phyloP scores from a whole-genome alignment of 257 asterid species.

The Solanum sitiens region DNA sequence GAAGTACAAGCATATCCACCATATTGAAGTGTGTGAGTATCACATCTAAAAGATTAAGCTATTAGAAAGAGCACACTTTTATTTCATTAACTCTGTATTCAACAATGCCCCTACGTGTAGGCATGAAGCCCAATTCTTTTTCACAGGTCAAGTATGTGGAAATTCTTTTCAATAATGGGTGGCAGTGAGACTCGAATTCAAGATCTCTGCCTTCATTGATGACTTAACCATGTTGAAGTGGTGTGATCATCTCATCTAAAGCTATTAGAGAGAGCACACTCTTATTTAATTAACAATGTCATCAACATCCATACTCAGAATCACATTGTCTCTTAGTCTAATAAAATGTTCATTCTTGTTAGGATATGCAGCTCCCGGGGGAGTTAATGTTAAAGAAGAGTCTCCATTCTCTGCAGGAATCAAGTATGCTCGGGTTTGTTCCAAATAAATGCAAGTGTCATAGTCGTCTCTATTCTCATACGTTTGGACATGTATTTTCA shows the following conservation, averaged over 20 bases:
- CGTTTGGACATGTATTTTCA: conserved; percentile 26
- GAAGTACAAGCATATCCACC: background rate
- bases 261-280: background rate
- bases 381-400: conserved; percentile 53
- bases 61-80: background rate
- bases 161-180: background rate
- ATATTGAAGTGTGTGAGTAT: background rate
- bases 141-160: background rate
- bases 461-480: background rate
- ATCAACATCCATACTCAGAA: background rate
- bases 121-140: background rate
- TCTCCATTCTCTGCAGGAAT: conserved; percentile 39
- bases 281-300: background rate
- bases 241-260: background rate
- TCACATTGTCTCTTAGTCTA: background rate
- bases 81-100: background rate
- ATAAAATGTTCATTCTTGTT: conserved; percentile 1
- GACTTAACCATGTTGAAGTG: background rate
- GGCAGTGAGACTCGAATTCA: background rate
- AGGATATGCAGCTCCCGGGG: conserved; percentile 48
- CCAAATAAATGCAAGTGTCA: background rate
- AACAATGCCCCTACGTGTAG: background rate
- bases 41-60: background rate
- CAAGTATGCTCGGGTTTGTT: conserved; percentile 39
- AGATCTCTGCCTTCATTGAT: background rate